Evolutionary conservation across 768 basidiomycete genomes (phyloP).

Genomic region (Gloeophyllum trabeum): DNA sequence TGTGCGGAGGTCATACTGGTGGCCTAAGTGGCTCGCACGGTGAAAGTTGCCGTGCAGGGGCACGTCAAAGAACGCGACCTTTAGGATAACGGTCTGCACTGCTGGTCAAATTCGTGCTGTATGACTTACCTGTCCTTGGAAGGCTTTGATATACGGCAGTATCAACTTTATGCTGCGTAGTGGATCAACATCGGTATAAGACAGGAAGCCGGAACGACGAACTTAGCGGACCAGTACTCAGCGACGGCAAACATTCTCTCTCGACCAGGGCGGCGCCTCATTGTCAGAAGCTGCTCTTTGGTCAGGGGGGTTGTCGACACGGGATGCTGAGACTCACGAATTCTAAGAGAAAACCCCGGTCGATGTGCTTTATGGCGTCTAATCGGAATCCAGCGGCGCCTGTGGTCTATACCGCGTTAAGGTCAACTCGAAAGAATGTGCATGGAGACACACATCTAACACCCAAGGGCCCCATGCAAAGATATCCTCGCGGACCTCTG

Average conservation of each 20-base stretch:
- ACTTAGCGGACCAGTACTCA: constrained; percentile 80
- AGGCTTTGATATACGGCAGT: constrained; percentile 44
- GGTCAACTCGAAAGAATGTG: not conserved
- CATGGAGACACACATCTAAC: constrained; percentile 28
- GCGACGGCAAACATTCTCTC: constrained; percentile 54
- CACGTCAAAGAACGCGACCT: constrained; percentile 89
- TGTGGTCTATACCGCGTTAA: constrained; percentile 36
- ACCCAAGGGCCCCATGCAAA: constrained; percentile 74
- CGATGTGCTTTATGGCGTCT: constrained; percentile 89
- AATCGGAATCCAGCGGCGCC: constrained; percentile 69
- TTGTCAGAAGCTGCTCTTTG: constrained; percentile 28
- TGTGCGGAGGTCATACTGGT: constrained; percentile 62
- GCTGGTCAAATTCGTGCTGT: not conserved
- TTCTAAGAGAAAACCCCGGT: constrained; percentile 51
- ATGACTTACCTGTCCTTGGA: constrained; percentile 50
- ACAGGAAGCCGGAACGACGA: constrained; percentile 10
- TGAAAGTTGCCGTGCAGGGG: constrained; percentile 81
- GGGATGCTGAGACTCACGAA: constrained; percentile 40
- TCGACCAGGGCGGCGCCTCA: constrained; percentile 34
- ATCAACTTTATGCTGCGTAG: constrained; percentile 33
- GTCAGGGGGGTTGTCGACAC: not conserved
- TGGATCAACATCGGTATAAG: not conserved
- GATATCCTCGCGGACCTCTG: constrained; percentile 67
- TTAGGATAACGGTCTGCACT: constrained; percentile 3
- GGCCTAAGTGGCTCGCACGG: constrained; percentile 57